Conservation (phyloP, 2,329 filamentous ascomycete species). For the Monosporascus sp. region DNA sequence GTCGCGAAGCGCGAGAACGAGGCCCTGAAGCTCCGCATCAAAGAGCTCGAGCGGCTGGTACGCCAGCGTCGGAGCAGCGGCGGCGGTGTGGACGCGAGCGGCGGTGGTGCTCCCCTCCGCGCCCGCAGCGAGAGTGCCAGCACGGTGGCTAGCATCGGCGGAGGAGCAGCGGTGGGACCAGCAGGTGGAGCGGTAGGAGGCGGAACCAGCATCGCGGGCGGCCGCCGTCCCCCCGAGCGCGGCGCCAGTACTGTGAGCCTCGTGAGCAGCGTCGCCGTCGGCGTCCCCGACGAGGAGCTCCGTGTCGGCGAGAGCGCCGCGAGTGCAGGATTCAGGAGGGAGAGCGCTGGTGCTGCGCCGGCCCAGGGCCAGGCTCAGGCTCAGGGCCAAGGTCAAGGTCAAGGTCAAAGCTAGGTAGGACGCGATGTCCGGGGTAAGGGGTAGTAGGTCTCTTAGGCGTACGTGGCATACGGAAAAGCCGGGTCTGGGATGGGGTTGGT, state of each 20-base stretch:
- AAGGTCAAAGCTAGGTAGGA: too few relatives aligned
- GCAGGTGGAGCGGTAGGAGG: slow-evolving; percentile 19
- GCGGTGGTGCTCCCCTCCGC: slow-evolving; percentile 3
- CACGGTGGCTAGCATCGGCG: slow-evolving; percentile 44
- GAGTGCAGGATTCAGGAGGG: slow-evolving; percentile 32
- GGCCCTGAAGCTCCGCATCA: slow-evolving; percentile 51
- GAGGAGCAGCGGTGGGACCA: slow-evolving; percentile 33
- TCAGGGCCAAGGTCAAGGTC: too few relatives aligned
- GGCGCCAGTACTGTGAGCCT: slow-evolving; percentile 41
- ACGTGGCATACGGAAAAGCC: too few relatives aligned
- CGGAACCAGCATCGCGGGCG: slow-evolving; percentile 41
- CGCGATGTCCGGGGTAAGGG: too few relatives aligned
- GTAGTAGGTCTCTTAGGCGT: too few relatives aligned
- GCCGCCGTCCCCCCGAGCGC: slow-evolving; percentile 38
- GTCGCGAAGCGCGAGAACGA: slow-evolving; percentile 60
- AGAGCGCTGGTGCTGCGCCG: background rate
- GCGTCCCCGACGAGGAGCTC: slow-evolving; percentile 55
- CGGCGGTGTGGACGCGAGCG: background rate
- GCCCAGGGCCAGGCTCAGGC: too few relatives aligned
- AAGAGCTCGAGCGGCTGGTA: slow-evolving; percentile 55
- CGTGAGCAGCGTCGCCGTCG: slow-evolving; percentile 40
- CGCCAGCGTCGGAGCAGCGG: slow-evolving; percentile 44
- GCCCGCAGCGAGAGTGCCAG: slow-evolving; percentile 46
- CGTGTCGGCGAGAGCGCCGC: slow-evolving; percentile 58
- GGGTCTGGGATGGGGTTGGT: too few relatives aligned